Evolutionary conservation across 2,329 filamentous ascomycete genomes (phyloP).

Genomic region (Hypoxylon sp.): DNA sequence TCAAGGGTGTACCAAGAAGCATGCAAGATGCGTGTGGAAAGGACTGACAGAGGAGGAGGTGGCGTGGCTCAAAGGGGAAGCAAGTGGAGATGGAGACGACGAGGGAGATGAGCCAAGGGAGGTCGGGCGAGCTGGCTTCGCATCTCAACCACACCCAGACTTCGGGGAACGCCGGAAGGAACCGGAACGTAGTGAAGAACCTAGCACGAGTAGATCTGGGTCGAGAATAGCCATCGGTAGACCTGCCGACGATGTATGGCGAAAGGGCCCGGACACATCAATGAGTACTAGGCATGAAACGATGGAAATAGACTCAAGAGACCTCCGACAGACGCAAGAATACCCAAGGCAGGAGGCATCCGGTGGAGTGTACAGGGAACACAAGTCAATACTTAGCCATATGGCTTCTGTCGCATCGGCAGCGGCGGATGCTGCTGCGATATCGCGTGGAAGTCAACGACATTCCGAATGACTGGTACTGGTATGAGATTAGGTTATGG

Average conservation of each 20-base stretch:
- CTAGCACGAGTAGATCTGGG: slow-evolving; percentile 36
- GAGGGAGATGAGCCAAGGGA: slow-evolving; percentile 51
- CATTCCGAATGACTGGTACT: slow-evolving; percentile 36
- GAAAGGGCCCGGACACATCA: slow-evolving; percentile 49
- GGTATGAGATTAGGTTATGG: slow-evolving; percentile 5
- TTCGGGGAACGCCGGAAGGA: slow-evolving; percentile 43
- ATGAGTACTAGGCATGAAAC: slow-evolving; percentile 45
- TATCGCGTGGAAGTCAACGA: slow-evolving; percentile 42
- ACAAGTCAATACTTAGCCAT: slow-evolving; percentile 54
- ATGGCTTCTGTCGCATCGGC: slow-evolving; percentile 56
- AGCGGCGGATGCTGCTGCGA: slow-evolving; percentile 50
- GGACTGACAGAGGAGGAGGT: slow-evolving; percentile 81
- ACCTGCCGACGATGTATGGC: slow-evolving; percentile 53
- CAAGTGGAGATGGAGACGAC: slow-evolving; percentile 50
- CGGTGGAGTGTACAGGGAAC: slow-evolving; percentile 45
- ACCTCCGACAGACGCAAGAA: slow-evolving; percentile 42
- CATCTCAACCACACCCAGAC: slow-evolving; percentile 45
- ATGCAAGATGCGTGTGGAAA: slow-evolving; percentile 90
- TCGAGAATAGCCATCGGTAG: slow-evolving; percentile 52
- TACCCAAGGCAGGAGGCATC: slow-evolving; percentile 31
- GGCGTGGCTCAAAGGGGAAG: slow-evolving; percentile 55
- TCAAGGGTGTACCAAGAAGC: slow-evolving; percentile 89
- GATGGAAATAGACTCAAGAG: slow-evolving; percentile 54
- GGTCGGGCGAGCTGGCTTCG: slow-evolving; percentile 40
- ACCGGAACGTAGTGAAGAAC: slow-evolving; percentile 49